Percentiles rank a stretch among this genome's conserved stretches.
Evolutionary conservation across 1,284 basidiomycete species (phyloP).

Genomic region (Omphalotus olearius): DNA sequence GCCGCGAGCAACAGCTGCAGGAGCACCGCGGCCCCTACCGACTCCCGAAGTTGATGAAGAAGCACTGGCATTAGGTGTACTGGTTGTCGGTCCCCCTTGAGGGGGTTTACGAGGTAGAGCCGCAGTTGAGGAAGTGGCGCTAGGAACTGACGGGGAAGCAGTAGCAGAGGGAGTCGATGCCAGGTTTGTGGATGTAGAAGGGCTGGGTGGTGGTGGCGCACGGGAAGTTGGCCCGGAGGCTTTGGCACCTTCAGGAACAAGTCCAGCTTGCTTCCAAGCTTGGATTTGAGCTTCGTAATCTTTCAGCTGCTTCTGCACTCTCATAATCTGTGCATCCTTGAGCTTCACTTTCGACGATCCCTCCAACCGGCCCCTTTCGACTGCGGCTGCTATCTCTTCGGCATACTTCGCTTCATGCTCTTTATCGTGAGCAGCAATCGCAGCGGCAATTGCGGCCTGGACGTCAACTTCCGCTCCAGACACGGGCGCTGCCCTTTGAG

Average conservation of each 20-base stretch:
- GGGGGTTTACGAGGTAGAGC: constrained; percentile 20
- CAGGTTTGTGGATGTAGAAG: constrained; percentile 19
- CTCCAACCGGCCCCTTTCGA: constrained; percentile 65
- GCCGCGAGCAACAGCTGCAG: constrained; percentile 31
- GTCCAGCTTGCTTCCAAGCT: constrained; percentile 48
- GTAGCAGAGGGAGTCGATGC: constrained; percentile 18
- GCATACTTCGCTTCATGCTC: constrained; percentile 41
- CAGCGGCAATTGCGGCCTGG: constrained; percentile 44
- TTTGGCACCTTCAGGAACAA: constrained; percentile 31
- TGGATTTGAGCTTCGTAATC: constrained; percentile 60
- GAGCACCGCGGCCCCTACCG: constrained; percentile 28
- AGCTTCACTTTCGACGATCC: constrained; percentile 54
- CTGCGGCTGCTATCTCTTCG: constrained; percentile 56
- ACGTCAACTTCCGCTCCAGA: constrained; percentile 22
- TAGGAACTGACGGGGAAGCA: constrained; percentile 3
- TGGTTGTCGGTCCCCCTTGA: constrained; percentile 1
- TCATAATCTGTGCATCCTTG: constrained; percentile 64
- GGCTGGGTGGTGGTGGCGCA: constrained; percentile 15
- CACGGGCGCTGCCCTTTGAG: constrained; percentile 30
- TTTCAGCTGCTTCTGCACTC: constrained; percentile 55
- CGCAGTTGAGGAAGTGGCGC: not conserved
- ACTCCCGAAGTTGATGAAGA: not conserved
- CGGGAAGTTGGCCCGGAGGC: constrained; percentile 14
- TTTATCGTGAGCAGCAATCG: constrained; percentile 46
- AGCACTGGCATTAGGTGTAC: constrained; percentile 7